A percentile compares a stretch with the other conserved stretches of the same genome.
Evolutionary conservation across 257 asterid species (phyloP).

Genomic region (Solanum ossicruentum): DNA sequence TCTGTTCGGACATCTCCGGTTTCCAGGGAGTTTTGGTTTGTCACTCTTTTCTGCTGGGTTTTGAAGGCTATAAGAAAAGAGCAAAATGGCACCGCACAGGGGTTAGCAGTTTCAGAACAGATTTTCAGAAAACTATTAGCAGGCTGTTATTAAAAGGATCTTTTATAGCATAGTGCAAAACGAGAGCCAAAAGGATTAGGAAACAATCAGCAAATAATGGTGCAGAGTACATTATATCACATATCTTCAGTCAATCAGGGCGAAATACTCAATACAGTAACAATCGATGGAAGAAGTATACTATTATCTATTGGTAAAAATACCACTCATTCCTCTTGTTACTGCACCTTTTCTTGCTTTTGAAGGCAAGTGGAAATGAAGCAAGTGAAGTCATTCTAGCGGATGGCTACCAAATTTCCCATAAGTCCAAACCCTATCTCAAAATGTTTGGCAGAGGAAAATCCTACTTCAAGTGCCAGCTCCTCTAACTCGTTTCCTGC

Average conservation of each 20-base stretch:
- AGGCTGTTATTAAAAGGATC: not conserved
- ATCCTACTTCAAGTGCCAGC: constrained; percentile 65
- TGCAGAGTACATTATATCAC: not conserved
- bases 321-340: not conserved
- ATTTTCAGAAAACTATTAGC: not conserved
- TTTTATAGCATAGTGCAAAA: not conserved
- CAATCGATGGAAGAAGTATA: not conserved
- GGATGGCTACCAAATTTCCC: constrained; percentile 65
- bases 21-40: not conserved
- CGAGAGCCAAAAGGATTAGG: not conserved
- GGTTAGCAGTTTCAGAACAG: not conserved
- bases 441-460: constrained; percentile 49
- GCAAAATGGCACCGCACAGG: not conserved
- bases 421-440: constrained; percentile 54
- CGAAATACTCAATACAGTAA: not conserved
- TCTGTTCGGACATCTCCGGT: not conserved
- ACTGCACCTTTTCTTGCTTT: not conserved
- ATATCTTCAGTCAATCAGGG: not conserved
- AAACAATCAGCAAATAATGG: not conserved
- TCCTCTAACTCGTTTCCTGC: constrained; percentile 79
- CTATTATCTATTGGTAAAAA: not conserved
- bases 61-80: not conserved
- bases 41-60: not conserved
- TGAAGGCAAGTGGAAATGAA: not conserved
- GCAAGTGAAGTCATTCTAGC: constrained; percentile 7